A percentile compares a stretch with the other conserved stretches of the same genome.
These are phyloP conservation scores for Scheffersomyces illinoinensis DNA, from an alignment of 1,139 yeast species.

Conservation along the genomic window DNA sequence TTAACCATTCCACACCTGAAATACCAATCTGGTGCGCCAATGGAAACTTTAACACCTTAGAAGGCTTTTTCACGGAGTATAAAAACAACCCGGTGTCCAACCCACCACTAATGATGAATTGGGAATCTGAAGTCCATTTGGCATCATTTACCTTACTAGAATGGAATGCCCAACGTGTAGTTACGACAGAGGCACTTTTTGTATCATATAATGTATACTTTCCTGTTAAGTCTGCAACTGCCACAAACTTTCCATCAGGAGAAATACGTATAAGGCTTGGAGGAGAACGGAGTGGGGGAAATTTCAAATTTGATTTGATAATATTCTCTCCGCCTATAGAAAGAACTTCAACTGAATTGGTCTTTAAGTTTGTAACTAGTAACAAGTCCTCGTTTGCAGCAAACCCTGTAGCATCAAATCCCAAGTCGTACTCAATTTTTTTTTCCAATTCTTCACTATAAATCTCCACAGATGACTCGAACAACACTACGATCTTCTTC, in stretches of 20 bases:
- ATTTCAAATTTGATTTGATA: slow-evolving; percentile 13
- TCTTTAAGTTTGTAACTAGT: slow-evolving; percentile 53
- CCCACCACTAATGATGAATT: slow-evolving; percentile 74
- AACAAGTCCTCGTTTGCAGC: slow-evolving; percentile 39
- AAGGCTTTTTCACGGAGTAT: slow-evolving; percentile 77
- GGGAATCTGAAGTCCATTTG: slow-evolving; percentile 75
- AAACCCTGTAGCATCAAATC: slow-evolving; percentile 41
- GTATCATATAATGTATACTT: slow-evolving; percentile 72
- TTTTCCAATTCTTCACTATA: slow-evolving; percentile 22
- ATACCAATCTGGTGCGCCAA: slow-evolving; percentile 93
- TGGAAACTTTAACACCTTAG: slow-evolving; percentile 68
- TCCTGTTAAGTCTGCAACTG: slow-evolving; percentile 87
- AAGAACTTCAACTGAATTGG: slow-evolving; percentile 33
- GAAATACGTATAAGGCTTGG: slow-evolving; percentile 69
- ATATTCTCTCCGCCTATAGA: slow-evolving; percentile 15
- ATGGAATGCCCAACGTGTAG: slow-evolving; percentile 96
- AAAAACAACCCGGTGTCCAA: slow-evolving; percentile 79
- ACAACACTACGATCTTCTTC: slow-evolving; percentile 40
- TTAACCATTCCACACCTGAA: slow-evolving; percentile 68
- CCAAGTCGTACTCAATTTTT: slow-evolving; percentile 23
- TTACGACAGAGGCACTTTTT: slow-evolving; percentile 57
- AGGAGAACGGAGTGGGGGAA: slow-evolving; percentile 58
- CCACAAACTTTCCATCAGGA: slow-evolving; percentile 66
- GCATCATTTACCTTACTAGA: slow-evolving; percentile 77
- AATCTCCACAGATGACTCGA: slow-evolving; percentile 46